These are phyloP conservation scores for Pistacia vera DNA, from an alignment of 345 rosid genomes.

Conservation along the genomic window DNA sequence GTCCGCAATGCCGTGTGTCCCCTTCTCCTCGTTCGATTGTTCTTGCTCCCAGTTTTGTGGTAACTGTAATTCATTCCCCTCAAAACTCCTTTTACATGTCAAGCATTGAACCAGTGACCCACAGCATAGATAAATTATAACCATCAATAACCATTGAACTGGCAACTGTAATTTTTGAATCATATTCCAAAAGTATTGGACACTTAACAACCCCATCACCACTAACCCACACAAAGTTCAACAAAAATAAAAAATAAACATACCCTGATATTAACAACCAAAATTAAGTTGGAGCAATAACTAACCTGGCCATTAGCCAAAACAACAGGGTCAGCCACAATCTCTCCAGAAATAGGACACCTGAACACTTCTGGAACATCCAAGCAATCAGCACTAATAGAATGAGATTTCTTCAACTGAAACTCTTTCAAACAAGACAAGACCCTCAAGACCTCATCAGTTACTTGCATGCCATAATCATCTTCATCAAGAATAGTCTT, in stretches of 20 bases:
- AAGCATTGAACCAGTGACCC: too few species aligned
- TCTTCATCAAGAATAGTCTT: conserved; percentile 36
- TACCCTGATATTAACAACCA: background rate
- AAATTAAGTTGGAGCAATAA: background rate
- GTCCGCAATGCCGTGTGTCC: too few species aligned
- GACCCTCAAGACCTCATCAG: conserved; percentile 39
- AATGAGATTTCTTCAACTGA: conserved; percentile 25
- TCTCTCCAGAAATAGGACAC: conserved; percentile 43
- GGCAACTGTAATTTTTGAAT: background rate
- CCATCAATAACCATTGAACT: too few species aligned
- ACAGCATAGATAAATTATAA: too few species aligned
- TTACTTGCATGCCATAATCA: conserved; percentile 28
- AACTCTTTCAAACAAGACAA: conserved; percentile 31
- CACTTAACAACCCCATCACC: background rate
- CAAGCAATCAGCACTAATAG: conserved; percentile 17
- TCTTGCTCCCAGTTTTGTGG: too few species aligned
- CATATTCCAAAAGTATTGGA: background rate
- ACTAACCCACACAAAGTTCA: background rate
- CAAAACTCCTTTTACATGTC: too few species aligned
- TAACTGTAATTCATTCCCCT: too few species aligned
- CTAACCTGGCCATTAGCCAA: conserved; percentile 64
- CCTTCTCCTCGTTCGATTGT: too few species aligned
- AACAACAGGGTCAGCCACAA: conserved; percentile 62
- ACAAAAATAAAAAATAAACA: background rate
- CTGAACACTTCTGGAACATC: conserved; percentile 37